A percentile compares a stretch with the other conserved stretches of the same genome.
Conservation (phyloP, 495 filamentous ascomycete species). For the Penicillium subrubescens region DNA sequence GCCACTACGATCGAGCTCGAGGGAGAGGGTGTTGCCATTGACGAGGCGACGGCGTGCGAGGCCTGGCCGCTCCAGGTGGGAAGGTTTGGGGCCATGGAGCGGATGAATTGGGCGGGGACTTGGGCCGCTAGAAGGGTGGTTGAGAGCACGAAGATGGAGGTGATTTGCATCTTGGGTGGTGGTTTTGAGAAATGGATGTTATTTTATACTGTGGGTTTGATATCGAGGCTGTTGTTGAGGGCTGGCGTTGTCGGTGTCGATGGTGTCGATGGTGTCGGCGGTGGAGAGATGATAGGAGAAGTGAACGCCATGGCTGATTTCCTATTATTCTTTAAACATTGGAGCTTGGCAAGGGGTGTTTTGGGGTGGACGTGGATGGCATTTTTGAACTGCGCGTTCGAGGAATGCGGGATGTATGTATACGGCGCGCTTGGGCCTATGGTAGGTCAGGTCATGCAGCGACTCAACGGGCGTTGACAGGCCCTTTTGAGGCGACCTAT, state of each 20-base stretch:
- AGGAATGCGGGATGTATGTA: conserved; percentile 20
- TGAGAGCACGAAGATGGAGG: conserved; percentile 15
- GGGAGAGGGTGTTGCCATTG: neutral
- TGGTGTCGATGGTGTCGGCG: neutral
- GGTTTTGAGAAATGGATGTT: neutral
- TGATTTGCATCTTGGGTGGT: conserved; percentile 19
- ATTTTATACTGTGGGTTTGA: neutral
- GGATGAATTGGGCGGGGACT: conserved; percentile 10
- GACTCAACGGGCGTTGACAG: neutral
- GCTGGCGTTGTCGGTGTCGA: conserved; percentile 1
- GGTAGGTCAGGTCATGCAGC: neutral
- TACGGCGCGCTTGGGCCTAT: neutral
- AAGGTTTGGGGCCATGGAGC: neutral
- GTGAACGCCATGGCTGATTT: neutral
- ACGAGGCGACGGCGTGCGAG: neutral
- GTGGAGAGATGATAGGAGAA: neutral
- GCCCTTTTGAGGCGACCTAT: neutral
- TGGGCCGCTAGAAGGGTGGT: conserved; percentile 13
- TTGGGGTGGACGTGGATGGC: conserved; percentile 5
- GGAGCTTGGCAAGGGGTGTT: conserved; percentile 9
- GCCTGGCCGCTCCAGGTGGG: neutral
- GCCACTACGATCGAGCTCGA: neutral
- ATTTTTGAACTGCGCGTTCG: conserved; percentile 18
- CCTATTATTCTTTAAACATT: neutral
- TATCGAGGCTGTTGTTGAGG: conserved; percentile 6